Evolutionary conservation across 2,329 filamentous ascomycete genomes (phyloP).

Genomic region (Aspergillus costaricaensis): DNA sequence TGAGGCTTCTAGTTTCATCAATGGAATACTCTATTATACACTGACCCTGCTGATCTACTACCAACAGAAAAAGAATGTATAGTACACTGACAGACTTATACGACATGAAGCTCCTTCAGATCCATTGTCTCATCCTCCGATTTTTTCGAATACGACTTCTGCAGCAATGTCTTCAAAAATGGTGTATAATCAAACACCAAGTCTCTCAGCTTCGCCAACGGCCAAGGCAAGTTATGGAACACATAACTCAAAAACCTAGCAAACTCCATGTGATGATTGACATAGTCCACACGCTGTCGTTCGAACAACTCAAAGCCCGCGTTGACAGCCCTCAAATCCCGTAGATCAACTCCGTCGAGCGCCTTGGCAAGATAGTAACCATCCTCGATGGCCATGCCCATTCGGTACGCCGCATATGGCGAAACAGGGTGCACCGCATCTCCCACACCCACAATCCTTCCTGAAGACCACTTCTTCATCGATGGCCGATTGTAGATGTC

Average conservation of each 20-base stretch:
- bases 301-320: conserved; percentile 8
- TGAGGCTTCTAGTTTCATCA: too few species aligned
- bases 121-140: conserved; percentile 5
- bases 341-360: conserved; percentile 4
- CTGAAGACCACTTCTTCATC: conserved; percentile 7
- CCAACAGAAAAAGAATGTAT: too few species aligned
- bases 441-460: not conserved
- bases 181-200: conserved; percentile 9
- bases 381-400: conserved; percentile 12
- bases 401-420: conserved; percentile 10
- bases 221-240: conserved; percentile 6
- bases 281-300: conserved; percentile 2
- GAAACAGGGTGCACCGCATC: conserved; percentile 9
- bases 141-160: not conserved
- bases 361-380: conserved; percentile 5
- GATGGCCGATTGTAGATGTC: conserved; percentile 8
- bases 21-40: too few species aligned
- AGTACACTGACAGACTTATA: not conserved
- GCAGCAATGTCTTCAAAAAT: not conserved
- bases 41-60: too few species aligned
- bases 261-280: conserved; percentile 9
- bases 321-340: not conserved
- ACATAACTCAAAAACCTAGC: not conserved
- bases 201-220: conserved; percentile 2
- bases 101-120: not conserved